Conservation (phyloP, 139 green algal genomes). For the Raphidocelis subcapitata region DNA sequence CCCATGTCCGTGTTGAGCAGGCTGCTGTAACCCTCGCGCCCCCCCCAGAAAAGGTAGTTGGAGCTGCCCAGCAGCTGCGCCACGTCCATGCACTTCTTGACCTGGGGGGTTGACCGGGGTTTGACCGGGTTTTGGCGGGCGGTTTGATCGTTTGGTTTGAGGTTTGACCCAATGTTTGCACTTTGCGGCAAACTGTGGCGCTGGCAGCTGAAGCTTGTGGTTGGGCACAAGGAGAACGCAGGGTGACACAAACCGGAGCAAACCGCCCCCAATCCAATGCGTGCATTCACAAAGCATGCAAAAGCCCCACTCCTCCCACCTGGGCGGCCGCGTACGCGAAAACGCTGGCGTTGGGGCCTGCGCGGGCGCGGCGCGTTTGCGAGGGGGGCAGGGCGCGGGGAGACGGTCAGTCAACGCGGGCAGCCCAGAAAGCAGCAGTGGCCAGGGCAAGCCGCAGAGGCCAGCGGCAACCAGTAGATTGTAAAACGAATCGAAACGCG, state of each 20-base stretch:
- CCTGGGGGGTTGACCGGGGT: slow-evolving; percentile 43
- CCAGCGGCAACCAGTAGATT: background rate
- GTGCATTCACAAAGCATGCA: background rate
- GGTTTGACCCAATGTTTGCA: no score
- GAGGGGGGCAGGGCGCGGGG: background rate
- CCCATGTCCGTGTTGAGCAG: slow-evolving; percentile 75
- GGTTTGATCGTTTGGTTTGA: no score
- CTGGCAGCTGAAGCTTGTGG: no score
- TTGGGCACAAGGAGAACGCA: no score
- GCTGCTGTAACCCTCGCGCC: slow-evolving; percentile 71
- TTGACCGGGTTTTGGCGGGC: no score
- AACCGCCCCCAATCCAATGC: no score
- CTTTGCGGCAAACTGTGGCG: no score
- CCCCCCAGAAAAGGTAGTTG: slow-evolving; percentile 80
- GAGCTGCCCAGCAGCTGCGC: slow-evolving; percentile 49
- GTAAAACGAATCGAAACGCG: background rate
- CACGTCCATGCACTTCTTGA: slow-evolving; percentile 63
- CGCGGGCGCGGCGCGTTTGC: background rate
- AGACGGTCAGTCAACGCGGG: no score
- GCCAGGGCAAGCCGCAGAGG: no score
- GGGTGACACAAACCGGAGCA: no score
- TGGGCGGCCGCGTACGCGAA: slow-evolving; percentile 33
- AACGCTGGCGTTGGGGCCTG: slow-evolving; percentile 26
- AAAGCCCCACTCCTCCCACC: background rate
- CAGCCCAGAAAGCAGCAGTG: no score